Conservation (phyloP, 2,329 filamentous ascomycete species). For the Saccharata proteae region DNA sequence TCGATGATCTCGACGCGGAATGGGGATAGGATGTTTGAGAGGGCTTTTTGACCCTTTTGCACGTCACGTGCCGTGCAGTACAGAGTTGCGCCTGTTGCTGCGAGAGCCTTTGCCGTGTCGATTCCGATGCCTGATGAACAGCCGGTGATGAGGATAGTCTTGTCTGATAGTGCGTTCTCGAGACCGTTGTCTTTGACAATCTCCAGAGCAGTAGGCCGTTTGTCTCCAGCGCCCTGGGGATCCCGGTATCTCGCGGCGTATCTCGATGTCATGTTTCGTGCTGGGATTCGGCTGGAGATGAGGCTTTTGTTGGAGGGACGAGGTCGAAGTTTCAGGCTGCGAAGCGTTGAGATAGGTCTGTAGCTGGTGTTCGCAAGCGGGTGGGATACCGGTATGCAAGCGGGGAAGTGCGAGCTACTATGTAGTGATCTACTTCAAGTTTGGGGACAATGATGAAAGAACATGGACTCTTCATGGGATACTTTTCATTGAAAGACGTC, state of each 20-base stretch:
- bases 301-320: too few species aligned
- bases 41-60: constrained; percentile 20
- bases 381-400: too few species aligned
- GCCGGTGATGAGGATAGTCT: constrained; percentile 19
- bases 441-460: too few species aligned
- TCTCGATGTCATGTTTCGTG: constrained; percentile 6
- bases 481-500: too few species aligned
- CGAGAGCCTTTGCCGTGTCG: constrained; percentile 26
- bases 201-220: constrained; percentile 29
- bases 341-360: too few species aligned
- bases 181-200: constrained; percentile 28
- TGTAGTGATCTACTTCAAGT: too few species aligned
- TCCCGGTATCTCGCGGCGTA: constrained; percentile 13
- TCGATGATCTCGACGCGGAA: constrained; percentile 24
- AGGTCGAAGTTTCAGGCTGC: too few species aligned
- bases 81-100: constrained; percentile 33
- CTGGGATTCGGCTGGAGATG: background rate
- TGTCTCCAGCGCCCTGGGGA: constrained; percentile 26
- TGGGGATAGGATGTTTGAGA: constrained; percentile 11
- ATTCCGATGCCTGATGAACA: constrained; percentile 18
- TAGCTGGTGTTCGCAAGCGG: too few species aligned
- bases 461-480: too few species aligned
- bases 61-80: constrained; percentile 33
- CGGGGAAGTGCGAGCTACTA: too few species aligned
- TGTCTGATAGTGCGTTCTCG: constrained; percentile 19